Evolutionary conservation across 2,329 filamentous ascomycete species (phyloP), one percentile per base, ranked within the genome.

Genomic region (Verticillium zaregamsianum): DNA sequence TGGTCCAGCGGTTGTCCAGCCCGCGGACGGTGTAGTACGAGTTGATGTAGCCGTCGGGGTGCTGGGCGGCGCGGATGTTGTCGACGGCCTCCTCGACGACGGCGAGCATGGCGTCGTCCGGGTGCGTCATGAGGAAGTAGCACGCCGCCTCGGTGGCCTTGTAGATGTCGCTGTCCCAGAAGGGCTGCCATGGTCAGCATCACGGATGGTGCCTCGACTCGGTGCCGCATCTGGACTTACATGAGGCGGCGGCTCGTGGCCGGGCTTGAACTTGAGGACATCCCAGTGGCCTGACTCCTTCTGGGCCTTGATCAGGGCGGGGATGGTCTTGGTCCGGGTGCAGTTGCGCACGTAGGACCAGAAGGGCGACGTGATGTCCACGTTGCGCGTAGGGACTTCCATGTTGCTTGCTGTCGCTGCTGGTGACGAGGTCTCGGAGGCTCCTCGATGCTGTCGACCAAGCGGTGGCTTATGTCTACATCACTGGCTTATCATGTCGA

Each of bases 101-200:
- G 6, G 20, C 35, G 37, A 58, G 45, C 55, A 61, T 58, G 12
- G 45, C 39, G 15, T 58, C 55, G 4, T 61, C 59, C 6, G 39
- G 15, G 8, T 58, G 28, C 5, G 35, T 57, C 39, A 61, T 57
- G 3, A 61, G 31, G 28, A 57, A 61, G 39, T 61, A 61, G 55
- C 59, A 61, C 3, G 59, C 59, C 9, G 59, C 59, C 55, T 61
- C 59, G 23, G 39, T 61, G 37, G 59, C 55, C 23, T 61, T 61
- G 59, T 61, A 61, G 39, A 61, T 40, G 23, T 61, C 59, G 37
- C 55, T 57, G 32, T 61, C 59, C 59, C 59, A 61, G 17, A 61
- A 61, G 6, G 59, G 59, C 59, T 61, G 28, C 1, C 12, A 14
- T 12, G 31, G 31, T 15, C 17, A 32, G 35, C 31, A 25, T 14